These are phyloP conservation scores for Chaetomiaceae sp. DNA, from an alignment of 2,329 filamentous ascomycete genomes.

Conservation along the genomic window DNA sequence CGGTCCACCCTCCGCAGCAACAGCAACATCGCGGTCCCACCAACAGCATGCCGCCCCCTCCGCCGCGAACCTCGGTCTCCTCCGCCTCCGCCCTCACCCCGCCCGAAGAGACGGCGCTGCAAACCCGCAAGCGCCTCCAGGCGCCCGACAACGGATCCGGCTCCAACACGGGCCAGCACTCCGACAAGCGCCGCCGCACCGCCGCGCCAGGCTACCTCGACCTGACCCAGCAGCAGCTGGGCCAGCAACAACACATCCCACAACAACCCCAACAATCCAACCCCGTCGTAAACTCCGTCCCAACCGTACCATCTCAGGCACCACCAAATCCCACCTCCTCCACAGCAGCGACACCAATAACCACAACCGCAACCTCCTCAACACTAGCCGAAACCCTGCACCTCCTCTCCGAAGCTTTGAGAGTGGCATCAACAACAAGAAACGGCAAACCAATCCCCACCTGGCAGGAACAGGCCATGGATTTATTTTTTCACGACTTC, in stretches of 20 bases:
- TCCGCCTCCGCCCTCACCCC: constrained; percentile 49
- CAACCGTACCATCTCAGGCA: neutral
- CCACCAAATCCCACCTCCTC: constrained; percentile 4
- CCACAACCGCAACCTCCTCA: constrained; percentile 1
- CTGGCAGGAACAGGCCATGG: constrained; percentile 56
- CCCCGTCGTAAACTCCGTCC: neutral
- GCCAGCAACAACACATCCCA: constrained; percentile 13
- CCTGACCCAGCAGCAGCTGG: constrained; percentile 22
- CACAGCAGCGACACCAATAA: constrained; percentile 12
- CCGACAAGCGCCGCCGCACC: constrained; percentile 36
- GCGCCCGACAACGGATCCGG: constrained; percentile 15
- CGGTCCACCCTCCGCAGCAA: constrained; percentile 18
- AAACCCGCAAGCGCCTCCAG: constrained; percentile 41
- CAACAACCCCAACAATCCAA: constrained; percentile 9
- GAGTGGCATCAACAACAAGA: constrained; percentile 28
- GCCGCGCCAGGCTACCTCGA: constrained; percentile 26
- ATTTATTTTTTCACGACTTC: constrained; percentile 57
- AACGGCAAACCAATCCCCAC: constrained; percentile 26
- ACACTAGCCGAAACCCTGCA: constrained; percentile 24
- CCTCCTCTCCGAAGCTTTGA: constrained; percentile 40
- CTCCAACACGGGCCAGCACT: constrained; percentile 8
- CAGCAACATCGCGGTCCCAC: constrained; percentile 24
- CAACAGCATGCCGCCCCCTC: constrained; percentile 26
- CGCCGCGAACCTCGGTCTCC: constrained; percentile 37
- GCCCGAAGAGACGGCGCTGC: constrained; percentile 46